Evolutionary conservation across 2,329 filamentous ascomycete species (phyloP), one percentile per base, ranked within the genome.

Genomic region (Sclerotinia sclerotiorum): DNA sequence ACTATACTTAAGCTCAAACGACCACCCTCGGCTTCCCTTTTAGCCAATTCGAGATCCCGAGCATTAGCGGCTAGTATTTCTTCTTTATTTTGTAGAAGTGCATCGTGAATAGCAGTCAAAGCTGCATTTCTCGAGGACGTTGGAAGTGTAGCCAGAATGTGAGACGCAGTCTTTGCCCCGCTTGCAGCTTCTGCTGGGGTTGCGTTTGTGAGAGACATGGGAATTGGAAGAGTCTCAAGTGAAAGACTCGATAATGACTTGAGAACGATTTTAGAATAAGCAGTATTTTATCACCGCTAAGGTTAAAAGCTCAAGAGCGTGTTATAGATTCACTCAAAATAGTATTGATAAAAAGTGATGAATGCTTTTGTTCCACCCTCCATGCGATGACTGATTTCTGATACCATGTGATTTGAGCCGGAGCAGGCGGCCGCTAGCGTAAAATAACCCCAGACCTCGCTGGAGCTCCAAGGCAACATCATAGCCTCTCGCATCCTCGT

Each of bases 171-270:
- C 76, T 93, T 93, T 70, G 94, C 94, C 60, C 89, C 86, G 75
- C 84, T 84, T 49, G 94, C 94, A 65, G 91, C 91, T 72, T 93
- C 88, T 67, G 87, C 82, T 60, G 94, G 91, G 44, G 90, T 90
- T 66, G 91, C 92, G 79, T 92, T 94, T 61, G 94, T 97, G 69
- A 97, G 84, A 73, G 94, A 97, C 95, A 98, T 97, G 44, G 44
- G 58, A 32, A 56, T 29, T 54, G 32, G 46, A 32, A 17, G 21
- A 17, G n/a, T 13, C n/a, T 21, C 8, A 3, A 51, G 15, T 1
- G 17, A 11, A 32, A 39, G 35, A 27, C 32, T 8, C 2, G 35
- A 27, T n/a, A 39, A 27, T 7, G 46, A 27, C 32, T 8, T 1
- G 35, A 27, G 15, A 39, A 27, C 4, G 46, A 21, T 7, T 51